Evolutionary conservation across 2,329 filamentous ascomycete species (phyloP).

Genomic region (Didymella arachidicola): DNA sequence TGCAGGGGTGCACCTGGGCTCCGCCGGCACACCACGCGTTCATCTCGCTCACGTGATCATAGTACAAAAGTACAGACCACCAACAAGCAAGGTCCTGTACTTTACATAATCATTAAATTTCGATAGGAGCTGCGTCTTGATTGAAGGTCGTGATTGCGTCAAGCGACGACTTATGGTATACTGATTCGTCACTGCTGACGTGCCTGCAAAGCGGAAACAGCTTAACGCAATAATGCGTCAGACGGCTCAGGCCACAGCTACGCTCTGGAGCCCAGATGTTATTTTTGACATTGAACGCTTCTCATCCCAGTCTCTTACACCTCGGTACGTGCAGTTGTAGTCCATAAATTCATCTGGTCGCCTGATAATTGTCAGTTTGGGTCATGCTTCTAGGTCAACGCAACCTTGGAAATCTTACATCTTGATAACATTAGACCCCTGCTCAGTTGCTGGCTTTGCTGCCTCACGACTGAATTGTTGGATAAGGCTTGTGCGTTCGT

Average conservation of each 20-base stretch:
- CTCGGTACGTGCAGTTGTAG: constrained; percentile 52
- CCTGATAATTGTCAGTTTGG: constrained; percentile 3
- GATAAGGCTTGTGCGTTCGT: background rate
- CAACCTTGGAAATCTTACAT: background rate
- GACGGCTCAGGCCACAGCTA: background rate
- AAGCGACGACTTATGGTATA: too few relatives aligned
- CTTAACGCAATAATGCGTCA: background rate
- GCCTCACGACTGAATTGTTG: background rate
- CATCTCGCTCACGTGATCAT: background rate
- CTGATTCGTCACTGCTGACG: too few relatives aligned
- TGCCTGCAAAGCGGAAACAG: too few relatives aligned
- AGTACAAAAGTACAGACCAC: background rate
- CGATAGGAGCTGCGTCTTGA: background rate
- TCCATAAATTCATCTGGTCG: constrained; percentile 54
- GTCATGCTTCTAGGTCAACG: background rate
- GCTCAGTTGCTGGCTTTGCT: background rate
- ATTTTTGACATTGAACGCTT: constrained; percentile 7
- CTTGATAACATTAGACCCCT: background rate
- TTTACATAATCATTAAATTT: background rate
- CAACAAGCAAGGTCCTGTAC: background rate
- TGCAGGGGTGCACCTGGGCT: background rate
- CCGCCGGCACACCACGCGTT: background rate
- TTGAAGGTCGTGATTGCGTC: background rate
- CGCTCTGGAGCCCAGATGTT: background rate
- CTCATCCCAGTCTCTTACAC: constrained; percentile 46